Percentiles rank a stretch among this genome's conserved stretches.
These are phyloP conservation scores for Sextonia rubra DNA, from an alignment of 164 flowering plant genomes.

Conservation along the genomic window DNA sequence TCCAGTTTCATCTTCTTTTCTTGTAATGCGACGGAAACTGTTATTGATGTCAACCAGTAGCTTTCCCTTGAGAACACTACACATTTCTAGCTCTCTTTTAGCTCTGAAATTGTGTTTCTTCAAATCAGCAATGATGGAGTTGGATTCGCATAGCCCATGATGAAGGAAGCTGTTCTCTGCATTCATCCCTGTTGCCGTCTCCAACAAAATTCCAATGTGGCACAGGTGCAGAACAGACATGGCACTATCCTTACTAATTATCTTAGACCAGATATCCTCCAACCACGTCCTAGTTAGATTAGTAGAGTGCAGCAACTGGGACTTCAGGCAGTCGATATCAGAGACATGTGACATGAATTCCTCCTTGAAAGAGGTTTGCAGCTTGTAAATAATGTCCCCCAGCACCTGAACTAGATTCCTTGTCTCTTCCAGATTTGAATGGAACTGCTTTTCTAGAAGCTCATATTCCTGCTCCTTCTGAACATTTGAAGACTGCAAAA, in stretches of 20 bases:
- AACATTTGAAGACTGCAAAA: conserved; percentile 36
- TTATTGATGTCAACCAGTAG: conserved; percentile 70
- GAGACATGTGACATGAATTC: conserved; percentile 32
- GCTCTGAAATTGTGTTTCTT: conserved; percentile 61
- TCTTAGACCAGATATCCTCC: conserved; percentile 88
- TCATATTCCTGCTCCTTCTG: conserved; percentile 37
- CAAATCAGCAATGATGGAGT: conserved; percentile 51
- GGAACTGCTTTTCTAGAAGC: conserved; percentile 41
- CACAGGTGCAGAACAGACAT: conserved; percentile 81
- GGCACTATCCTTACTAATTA: conserved; percentile 75
- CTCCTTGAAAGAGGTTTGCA: conserved; percentile 30
- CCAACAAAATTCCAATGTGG: conserved; percentile 81
- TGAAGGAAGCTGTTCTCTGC: conserved; percentile 86
- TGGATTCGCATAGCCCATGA: conserved; percentile 68
- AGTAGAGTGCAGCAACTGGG: conserved; percentile 36
- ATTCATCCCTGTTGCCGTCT: conserved; percentile 70
- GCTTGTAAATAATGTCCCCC: conserved; percentile 36
- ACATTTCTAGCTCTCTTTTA: conserved; percentile 68
- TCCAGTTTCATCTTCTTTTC: conserved; percentile 68
- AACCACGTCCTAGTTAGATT: conserved; percentile 50
- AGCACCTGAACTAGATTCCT: conserved; percentile 37
- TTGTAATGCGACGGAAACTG: conserved; percentile 57
- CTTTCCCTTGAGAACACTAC: conserved; percentile 64
- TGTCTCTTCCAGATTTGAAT: conserved; percentile 31
- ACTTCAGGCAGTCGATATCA: conserved; percentile 48